Percentiles rank a stretch among this genome's conserved stretches.
Evolutionary conservation across 176 grass and related monocot genomes (phyloP).

Genomic region (Avena sativa): DNA sequence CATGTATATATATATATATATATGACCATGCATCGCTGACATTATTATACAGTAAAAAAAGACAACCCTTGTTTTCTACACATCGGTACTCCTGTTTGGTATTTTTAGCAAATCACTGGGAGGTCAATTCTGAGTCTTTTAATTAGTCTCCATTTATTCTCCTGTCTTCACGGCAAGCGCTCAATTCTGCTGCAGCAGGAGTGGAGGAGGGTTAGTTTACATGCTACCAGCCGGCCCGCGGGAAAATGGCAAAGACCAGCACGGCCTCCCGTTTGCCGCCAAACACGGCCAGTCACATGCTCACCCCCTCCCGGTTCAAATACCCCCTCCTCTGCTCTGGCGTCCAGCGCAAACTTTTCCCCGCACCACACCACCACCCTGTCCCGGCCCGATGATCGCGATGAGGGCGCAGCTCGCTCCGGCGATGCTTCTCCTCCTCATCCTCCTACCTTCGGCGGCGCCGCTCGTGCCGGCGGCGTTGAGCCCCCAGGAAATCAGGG

Average conservation of each 20-base stretch:
- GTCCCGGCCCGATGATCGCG: background rate
- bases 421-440: background rate
- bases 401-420: slow-evolving; percentile 7
- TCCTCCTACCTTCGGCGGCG: background rate
- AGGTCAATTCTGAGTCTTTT: background rate
- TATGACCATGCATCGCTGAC: too few relatives aligned
- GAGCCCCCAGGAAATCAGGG: background rate
- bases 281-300: background rate
- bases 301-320: background rate
- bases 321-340: background rate
- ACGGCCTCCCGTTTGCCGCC: background rate
- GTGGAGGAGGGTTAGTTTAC: background rate
- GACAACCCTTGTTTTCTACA: too few relatives aligned
- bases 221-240: background rate
- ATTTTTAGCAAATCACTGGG: background rate
- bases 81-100: too few relatives aligned
- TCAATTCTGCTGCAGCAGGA: background rate
- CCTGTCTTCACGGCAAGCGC: slow-evolving; percentile 16
- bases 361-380: background rate
- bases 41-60: too few relatives aligned
- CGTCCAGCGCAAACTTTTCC: background rate
- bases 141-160: background rate
- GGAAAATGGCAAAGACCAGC: slow-evolving; percentile 20
- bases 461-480: background rate
- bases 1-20: too few relatives aligned